phyloP scores from a whole-genome alignment of 768 basidiomycete species.

The Phanerochaete sordida region DNA sequence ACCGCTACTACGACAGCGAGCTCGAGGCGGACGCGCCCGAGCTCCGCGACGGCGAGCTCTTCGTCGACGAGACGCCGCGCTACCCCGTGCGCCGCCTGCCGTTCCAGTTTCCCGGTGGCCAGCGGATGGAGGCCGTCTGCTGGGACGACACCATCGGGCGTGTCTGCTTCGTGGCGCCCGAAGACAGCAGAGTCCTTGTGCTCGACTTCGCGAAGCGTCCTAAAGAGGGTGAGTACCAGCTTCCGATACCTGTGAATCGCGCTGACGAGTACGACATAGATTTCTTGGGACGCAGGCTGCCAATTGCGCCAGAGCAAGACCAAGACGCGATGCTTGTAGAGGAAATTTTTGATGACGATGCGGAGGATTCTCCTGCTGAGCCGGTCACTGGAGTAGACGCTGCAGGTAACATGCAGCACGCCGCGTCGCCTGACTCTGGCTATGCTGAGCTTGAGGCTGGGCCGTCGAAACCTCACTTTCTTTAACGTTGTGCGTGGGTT shows the following conservation, averaged over 20 bases:
- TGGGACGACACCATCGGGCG: slow-evolving; percentile 69
- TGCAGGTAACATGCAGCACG: neutral
- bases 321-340: neutral
- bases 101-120: slow-evolving; percentile 6
- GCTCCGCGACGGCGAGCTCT: neutral
- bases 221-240: slow-evolving; percentile 26
- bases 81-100: slow-evolving; percentile 11
- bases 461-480: no score
- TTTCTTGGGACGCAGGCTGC: slow-evolving; percentile 7
- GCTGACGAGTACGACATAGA: neutral
- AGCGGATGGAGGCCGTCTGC: slow-evolving; percentile 41
- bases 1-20: slow-evolving; percentile 14
- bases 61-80: neutral
- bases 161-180: slow-evolving; percentile 46
- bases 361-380: neutral
- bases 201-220: slow-evolving; percentile 46
- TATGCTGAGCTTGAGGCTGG: no score
- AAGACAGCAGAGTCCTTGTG: slow-evolving; percentile 39
- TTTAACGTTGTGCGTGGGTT: no score
- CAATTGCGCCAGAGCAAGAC: neutral
- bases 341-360: neutral
- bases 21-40: slow-evolving; percentile 6
- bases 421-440: no score
- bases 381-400: neutral
- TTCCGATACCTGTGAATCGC: neutral